Percentiles rank a stretch among this genome's conserved stretches.
These are phyloP conservation scores for Eimeria necatrix DNA, from an alignment of 169 alveolate genomes.

Conservation along the genomic window DNA sequence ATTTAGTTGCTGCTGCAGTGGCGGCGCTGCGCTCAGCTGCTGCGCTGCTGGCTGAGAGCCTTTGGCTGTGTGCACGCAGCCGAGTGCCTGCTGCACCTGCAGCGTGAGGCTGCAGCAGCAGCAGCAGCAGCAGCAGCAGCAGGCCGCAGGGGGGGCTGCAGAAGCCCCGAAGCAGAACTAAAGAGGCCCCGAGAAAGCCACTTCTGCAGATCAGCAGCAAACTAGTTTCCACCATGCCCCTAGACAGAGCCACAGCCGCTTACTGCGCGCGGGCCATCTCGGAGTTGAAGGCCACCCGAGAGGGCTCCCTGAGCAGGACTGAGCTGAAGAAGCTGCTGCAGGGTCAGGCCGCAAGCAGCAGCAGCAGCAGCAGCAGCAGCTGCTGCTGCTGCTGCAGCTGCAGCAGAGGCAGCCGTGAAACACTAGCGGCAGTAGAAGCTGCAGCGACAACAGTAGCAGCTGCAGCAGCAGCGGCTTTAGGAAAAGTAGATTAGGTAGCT, in stretches of 20 bases:
- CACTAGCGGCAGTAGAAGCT: neutral
- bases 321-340: slow-evolving; percentile 4
- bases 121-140: too few species aligned
- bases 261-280: neutral
- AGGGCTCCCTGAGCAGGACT: neutral
- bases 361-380: neutral
- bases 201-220: neutral
- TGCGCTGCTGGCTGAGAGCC: too few species aligned
- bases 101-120: too few species aligned
- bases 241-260: neutral
- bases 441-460: neutral
- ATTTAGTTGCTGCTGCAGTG: too few species aligned
- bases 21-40: too few species aligned
- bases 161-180: neutral
- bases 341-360: neutral
- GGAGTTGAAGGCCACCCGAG: neutral
- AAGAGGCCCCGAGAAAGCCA: neutral
- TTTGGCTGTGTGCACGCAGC: too few species aligned
- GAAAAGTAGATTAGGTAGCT: neutral
- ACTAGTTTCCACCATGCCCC: neutral
- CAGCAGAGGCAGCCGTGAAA: neutral
- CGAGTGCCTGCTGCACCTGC: too few species aligned
- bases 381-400: neutral
- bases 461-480: too few species aligned
- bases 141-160: neutral